These are phyloP conservation scores for Starmerella davenportii DNA, from an alignment of 805 yeast species.

Conservation along the genomic window DNA sequence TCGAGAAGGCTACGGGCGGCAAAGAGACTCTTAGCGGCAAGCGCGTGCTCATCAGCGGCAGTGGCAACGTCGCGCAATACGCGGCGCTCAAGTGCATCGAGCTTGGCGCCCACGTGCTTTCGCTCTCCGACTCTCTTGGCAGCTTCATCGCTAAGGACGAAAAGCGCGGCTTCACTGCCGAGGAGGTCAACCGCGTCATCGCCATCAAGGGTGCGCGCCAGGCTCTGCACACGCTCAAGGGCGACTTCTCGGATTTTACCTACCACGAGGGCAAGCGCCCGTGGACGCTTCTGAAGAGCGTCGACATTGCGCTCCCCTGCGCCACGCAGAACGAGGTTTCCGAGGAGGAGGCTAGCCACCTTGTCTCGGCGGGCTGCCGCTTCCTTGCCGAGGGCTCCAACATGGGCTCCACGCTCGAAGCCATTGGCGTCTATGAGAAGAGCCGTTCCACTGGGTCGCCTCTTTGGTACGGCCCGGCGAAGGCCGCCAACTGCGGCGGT, in stretches of 20 bases:
- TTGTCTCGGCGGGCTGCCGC: conserved; percentile 79
- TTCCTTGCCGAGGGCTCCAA: conserved; percentile 97
- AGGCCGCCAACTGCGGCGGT: conserved; percentile 99
- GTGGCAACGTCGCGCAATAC: conserved; percentile 98
- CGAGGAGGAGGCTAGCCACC: conserved; percentile 90
- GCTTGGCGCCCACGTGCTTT: conserved; percentile 87
- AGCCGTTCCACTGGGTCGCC: conserved; percentile 26
- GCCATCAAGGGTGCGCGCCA: conserved; percentile 62
- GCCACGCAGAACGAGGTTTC: conserved; percentile 98
- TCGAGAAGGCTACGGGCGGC: conserved; percentile 78
- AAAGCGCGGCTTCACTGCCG: conserved; percentile 57
- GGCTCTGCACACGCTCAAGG: conserved; percentile 23
- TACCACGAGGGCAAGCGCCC: conserved; percentile 91
- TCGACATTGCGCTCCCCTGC: conserved; percentile 91
- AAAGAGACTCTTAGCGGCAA: conserved; percentile 82
- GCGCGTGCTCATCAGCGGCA: conserved; percentile 90
- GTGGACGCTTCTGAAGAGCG: conserved; percentile 80
- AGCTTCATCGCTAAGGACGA: conserved; percentile 44
- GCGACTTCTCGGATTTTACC: conserved; percentile 30
- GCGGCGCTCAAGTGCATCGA: conserved; percentile 96
- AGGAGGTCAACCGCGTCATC: conserved; percentile 65
- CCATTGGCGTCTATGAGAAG: conserved; percentile 78
- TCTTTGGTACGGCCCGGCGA: conserved; percentile 98
- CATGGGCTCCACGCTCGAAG: conserved; percentile 98
- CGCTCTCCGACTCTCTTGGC: conserved; percentile 92